Base-by-base conservation (phyloP, 2,329 filamentous ascomycete species). In the Fusarium kyushuense region DNA sequence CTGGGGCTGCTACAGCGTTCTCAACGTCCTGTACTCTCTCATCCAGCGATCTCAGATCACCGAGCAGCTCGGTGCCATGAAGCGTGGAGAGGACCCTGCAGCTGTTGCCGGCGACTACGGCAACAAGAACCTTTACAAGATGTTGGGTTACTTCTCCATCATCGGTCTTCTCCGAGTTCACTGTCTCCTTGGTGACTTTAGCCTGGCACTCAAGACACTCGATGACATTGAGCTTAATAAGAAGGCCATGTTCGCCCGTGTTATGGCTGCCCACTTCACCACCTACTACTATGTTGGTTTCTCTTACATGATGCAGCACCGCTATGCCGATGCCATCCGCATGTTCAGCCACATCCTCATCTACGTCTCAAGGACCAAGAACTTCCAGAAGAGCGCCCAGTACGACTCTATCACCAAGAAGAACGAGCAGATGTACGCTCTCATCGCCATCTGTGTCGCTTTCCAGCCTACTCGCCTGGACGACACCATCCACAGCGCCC, bases 221-320 rank as follows among this genome's bases (percentile, higher is more conserved):
- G 96, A 99, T 80, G 95, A 98, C 80, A 98, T 99, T 78, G 96
- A 99, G 88, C 90, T 99, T 76, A 99, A 98, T 87, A 99, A 99
- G 88, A 98, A 98, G 87, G 94, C 96, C 81, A 98, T 98, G 93
- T 99, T 99, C 80, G 95, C 96, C 68, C 93, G 96, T 72, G 96
- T 99, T 80, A 98, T 99, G 96, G 95, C 96, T 55, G 96, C 96
- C 60, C 96, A 99, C 86, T 98, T 98, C 85, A 97, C 95, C 73
- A 99, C 96, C 71, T 99, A 98, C 89, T 99, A 99, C 89, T 98
- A 98, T 81, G 95, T 99, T 68, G 96, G 96, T 74, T 99, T 99
- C 89, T 97, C 93, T 74, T 99, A 99, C 91, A 98, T 99, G 95
- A 99, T 99, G 96, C 97, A 98, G 93, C 94, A 96, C 84, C 93